These are phyloP conservation scores for Eucalyptus melliodora DNA, from an alignment of 345 rosid species.

Conservation along the genomic window DNA sequence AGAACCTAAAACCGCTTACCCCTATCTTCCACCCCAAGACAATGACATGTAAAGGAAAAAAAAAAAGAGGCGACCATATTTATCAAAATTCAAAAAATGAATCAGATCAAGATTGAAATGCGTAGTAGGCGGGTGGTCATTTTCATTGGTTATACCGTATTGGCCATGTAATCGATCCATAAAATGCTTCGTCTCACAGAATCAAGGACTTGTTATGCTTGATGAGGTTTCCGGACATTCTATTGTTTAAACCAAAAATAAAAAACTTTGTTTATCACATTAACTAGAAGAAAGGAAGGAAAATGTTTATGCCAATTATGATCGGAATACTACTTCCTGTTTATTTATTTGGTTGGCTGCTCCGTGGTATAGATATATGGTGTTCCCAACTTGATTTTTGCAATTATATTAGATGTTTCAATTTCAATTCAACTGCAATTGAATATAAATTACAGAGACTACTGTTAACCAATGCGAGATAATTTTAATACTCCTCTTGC, in stretches of 20 bases:
- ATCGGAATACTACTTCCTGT: not conserved
- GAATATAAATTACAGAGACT: too few species aligned
- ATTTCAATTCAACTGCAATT: not conserved
- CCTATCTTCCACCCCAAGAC: not conserved
- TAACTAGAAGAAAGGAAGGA: not conserved
- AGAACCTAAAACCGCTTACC: accelerated
- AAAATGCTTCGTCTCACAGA: not conserved
- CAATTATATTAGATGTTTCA: not conserved
- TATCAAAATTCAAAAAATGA: not conserved
- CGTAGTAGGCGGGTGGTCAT: not conserved
- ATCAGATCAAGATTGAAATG: not conserved
- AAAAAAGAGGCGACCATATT: not conserved
- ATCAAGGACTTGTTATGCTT: not conserved
- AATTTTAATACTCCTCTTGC: not conserved
- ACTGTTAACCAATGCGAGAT: not conserved
- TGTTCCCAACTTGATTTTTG: not conserved
- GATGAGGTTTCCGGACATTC: not conserved
- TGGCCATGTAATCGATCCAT: not conserved
- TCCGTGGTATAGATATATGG: not conserved
- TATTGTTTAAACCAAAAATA: not conserved
- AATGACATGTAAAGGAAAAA: not conserved
- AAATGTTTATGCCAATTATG: not conserved
- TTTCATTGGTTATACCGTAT: not conserved
- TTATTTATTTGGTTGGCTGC: not conserved
- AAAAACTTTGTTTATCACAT: not conserved